Percentiles rank a stretch among this genome's conserved stretches.
phyloP scores from a whole-genome alignment of 345 rosid species.

The Reutealis trisperma region DNA sequence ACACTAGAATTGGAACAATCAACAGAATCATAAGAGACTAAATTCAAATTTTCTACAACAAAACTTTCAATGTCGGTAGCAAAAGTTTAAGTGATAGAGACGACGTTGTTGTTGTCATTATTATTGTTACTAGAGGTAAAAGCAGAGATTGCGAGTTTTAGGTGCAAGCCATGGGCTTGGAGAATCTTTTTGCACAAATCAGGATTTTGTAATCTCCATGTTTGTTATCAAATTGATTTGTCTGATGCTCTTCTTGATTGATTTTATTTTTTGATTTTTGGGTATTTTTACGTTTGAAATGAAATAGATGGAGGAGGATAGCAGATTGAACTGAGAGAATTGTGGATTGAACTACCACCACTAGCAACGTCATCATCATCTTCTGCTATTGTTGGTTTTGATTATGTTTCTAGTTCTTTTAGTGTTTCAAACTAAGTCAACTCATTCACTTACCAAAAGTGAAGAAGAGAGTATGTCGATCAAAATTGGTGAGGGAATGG shows the following conservation, averaged over 20 bases:
- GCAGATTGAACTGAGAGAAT: no score
- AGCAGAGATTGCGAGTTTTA: conserved; percentile 93
- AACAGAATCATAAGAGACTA: conserved; percentile 24
- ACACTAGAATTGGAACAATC: conserved; percentile 21
- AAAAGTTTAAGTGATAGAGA: conserved; percentile 25
- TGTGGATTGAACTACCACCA: no score
- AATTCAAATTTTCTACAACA: conserved; percentile 18
- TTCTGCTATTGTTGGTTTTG: no score
- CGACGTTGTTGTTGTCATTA: conserved; percentile 13
- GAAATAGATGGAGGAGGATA: no score
- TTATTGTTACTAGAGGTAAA: conserved; percentile 48
- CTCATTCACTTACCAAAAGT: conserved; percentile 60
- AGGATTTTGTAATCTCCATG: conserved; percentile 50
- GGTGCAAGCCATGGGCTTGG: conserved; percentile 94
- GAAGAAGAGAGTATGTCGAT: conserved; percentile 90
- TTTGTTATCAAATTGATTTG: no score
- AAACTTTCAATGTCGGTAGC: conserved; percentile 6
- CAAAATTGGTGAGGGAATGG: conserved; percentile 81
- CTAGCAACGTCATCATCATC: no score
- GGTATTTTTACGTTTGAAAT: no score
- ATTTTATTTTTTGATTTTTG: no score
- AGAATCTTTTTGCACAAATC: conserved; percentile 95
- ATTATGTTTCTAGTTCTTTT: no score
- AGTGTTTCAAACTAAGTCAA: no score
- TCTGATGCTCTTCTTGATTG: no score